Evolutionary conservation across 768 basidiomycete genomes (phyloP), one percentile per base, ranked within the genome.

Genomic region (Macrocybe gigantea): DNA sequence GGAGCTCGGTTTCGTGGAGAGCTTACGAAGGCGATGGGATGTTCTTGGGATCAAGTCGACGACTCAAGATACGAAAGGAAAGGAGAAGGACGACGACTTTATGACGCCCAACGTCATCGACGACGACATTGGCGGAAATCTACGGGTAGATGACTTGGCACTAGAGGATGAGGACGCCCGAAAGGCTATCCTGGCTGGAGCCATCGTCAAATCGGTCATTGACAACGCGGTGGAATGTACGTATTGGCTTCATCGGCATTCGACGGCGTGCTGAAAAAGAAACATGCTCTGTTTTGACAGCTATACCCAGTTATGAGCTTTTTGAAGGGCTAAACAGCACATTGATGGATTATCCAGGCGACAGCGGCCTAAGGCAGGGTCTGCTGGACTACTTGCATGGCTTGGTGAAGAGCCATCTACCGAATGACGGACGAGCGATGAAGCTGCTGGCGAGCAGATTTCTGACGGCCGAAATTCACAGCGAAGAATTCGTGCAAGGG

Each of bases 1-100:
- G 80, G 93, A 97, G 62, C 67, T 94, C 5, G 82, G 83, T 2
- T 95, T 90, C 63, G 71, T 91, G 6, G 92, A 95, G 68, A 79
- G 78, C 10, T 67, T 94, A 41, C 71, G 88, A 35, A 69, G 88
- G 53, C 73, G 93, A 44, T 93, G 90, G 91, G 80, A 73, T 39
- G 70, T 89, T 6, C 70, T 95, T 13, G 93, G 92, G 6, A 83
- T 94, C 44, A 56, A 56, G 39, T 47, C 32, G 36, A 53, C 14
- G 60, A 68, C 43, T 60, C 53, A 11, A 68, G 67, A 39, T 63
- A 57, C 12, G 58, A 61, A 41, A 64, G 56, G 12, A 54, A 57
- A 46, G 62, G 58, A 36, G 53, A 48, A 43, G 53, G 54, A 13
- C 7, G 33, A 33, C 38, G 31, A n/a, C 41, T 39, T 30, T 52